Percentiles rank a stretch among this genome's conserved stretches.
phyloP scores from a whole-genome alignment of 1,284 basidiomycete genomes.

The Xerocomus minutiporus region DNA sequence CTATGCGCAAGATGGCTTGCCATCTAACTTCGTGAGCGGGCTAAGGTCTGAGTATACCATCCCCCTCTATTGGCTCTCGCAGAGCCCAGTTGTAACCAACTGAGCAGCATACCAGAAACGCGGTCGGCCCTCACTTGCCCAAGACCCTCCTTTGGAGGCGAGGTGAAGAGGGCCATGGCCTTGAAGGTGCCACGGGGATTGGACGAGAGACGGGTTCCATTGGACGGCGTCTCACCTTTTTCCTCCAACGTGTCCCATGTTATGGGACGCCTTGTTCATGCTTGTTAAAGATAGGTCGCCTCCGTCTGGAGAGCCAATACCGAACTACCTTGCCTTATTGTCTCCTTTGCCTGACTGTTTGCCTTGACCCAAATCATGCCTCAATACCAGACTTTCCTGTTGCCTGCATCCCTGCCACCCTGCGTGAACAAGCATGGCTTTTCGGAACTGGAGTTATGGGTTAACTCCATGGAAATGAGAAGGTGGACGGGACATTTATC shows the following conservation, averaged over 20 bases:
- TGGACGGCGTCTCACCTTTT: neutral
- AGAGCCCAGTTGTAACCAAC: constrained; percentile 28
- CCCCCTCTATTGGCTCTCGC: constrained; percentile 31
- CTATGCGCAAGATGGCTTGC: constrained; percentile 10
- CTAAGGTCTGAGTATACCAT: constrained; percentile 33
- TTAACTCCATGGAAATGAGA: constrained; percentile 20
- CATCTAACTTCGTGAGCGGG: constrained; percentile 27
- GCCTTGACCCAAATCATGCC: too few relatives aligned
- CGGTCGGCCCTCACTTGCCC: constrained; percentile 9
- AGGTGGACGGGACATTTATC: constrained; percentile 1
- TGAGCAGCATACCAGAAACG: constrained; percentile 31
- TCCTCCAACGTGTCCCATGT: constrained; percentile 9
- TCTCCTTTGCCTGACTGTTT: too few relatives aligned
- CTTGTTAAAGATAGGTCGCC: too few relatives aligned
- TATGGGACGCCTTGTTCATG: too few relatives aligned
- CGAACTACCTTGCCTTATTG: too few relatives aligned
- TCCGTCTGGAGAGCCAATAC: too few relatives aligned
- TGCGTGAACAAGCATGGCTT: constrained; percentile 1
- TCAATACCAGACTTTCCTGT: too few relatives aligned
- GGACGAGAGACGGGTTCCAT: constrained; percentile 9
- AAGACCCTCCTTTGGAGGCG: constrained; percentile 26
- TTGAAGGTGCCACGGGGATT: constrained; percentile 32
- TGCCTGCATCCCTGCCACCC: too few relatives aligned
- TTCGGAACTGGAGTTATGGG: too few relatives aligned
- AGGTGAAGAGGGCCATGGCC: constrained; percentile 17